Conservation (phyloP, 345 rosid genomes). For the Angophora floribunda region DNA sequence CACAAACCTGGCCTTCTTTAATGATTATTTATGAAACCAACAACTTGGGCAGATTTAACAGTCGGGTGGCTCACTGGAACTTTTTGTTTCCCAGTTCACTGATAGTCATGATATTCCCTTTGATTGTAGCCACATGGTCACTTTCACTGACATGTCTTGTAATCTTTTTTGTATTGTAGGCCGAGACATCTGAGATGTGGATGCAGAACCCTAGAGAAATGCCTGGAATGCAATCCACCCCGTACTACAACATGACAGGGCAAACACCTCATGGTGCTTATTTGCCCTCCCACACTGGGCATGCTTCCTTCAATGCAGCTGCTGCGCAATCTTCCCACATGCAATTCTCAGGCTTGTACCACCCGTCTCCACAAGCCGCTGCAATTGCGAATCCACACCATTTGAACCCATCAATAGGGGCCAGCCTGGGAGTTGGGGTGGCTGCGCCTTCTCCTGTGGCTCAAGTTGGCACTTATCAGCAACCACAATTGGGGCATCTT, state of each 20-base stretch:
- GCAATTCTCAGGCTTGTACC: slow-evolving; percentile 81
- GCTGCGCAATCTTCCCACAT: slow-evolving; percentile 83
- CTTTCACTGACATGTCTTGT: neutral
- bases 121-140: neutral
- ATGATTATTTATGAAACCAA: neutral
- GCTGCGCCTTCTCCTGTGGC: slow-evolving; percentile 60
- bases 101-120: neutral
- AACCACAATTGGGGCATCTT: slow-evolving; percentile 82
- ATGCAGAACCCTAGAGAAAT: slow-evolving; percentile 78
- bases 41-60: neutral
- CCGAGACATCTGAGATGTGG: slow-evolving; percentile 91
- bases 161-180: slow-evolving; percentile 15
- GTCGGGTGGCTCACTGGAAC: neutral
- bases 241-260: slow-evolving; percentile 73
- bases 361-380: slow-evolving; percentile 63
- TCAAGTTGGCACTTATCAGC: slow-evolving; percentile 87
- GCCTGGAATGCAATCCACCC: slow-evolving; percentile 56
- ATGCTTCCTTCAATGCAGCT: slow-evolving; percentile 74
- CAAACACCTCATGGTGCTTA: slow-evolving; percentile 81
- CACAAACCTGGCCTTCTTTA: neutral
- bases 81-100: neutral
- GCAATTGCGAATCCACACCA: slow-evolving; percentile 68
- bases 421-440: slow-evolving; percentile 70
- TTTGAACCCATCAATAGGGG: slow-evolving; percentile 78
- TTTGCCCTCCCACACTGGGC: slow-evolving; percentile 67